Evolutionary conservation across 1,284 basidiomycete genomes (phyloP).

Genomic region (Rhodotorula sp.): DNA sequence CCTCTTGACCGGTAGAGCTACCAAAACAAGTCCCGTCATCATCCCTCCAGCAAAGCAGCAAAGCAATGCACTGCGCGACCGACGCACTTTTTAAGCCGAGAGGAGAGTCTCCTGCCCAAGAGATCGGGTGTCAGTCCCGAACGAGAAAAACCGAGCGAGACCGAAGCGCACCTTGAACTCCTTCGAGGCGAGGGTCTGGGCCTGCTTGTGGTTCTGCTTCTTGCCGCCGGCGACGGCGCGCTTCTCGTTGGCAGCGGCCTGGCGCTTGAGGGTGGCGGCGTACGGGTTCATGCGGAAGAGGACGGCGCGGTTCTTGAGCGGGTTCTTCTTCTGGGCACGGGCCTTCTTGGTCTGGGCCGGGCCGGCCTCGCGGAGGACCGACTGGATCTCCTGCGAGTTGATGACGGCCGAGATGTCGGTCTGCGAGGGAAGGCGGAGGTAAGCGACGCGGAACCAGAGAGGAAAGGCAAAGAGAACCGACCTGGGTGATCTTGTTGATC

Average conservation of each 20-base stretch:
- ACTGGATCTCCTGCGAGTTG: conserved; percentile 94
- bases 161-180: conserved; percentile 16
- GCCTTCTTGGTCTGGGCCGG: conserved; percentile 81
- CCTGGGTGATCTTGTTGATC: conserved; percentile 88
- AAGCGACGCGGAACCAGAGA: not conserved
- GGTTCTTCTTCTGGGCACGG: conserved; percentile 99
- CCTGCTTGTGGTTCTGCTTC: conserved; percentile 25
- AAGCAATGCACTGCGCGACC: no score
- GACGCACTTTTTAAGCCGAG: not conserved
- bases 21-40: no score
- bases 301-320: conserved; percentile 63
- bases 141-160: no score
- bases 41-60: no score
- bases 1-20: no score
- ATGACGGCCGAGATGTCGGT: conserved; percentile 59
- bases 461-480: not conserved
- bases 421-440: not conserved
- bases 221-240: conserved; percentile 16
- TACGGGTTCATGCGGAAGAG: conserved; percentile 99
- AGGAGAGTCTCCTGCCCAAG: conserved; percentile 25
- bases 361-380: conserved; percentile 75
- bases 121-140: not conserved
- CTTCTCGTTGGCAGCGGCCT: conserved; percentile 24
- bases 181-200: conserved; percentile 27
- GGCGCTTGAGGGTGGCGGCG: conserved; percentile 54